phyloP scores from a whole-genome alignment of 352 stramenopile species.

The Phytophthora pseudosyringae region DNA sequence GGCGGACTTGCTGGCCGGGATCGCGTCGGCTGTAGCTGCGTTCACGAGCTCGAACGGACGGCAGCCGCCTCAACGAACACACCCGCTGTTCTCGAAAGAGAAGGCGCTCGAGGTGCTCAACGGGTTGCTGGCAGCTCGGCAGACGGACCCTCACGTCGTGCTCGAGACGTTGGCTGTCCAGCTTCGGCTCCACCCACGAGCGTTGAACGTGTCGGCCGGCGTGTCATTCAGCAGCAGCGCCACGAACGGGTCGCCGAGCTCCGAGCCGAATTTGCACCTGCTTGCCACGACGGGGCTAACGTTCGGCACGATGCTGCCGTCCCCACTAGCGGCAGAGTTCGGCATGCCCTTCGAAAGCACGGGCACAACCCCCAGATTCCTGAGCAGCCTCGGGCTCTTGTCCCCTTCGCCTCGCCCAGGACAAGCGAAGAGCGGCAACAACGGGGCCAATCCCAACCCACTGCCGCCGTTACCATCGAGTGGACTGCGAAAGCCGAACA shows the following conservation, averaged over 20 bases:
- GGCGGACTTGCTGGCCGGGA: slow-evolving; percentile 50
- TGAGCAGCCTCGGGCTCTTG: slow-evolving; percentile 21
- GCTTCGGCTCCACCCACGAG: slow-evolving; percentile 33
- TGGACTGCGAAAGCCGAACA: slow-evolving; percentile 11
- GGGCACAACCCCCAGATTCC: slow-evolving; percentile 25
- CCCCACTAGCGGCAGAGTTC: slow-evolving; percentile 24
- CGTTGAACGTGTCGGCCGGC: slow-evolving; percentile 36
- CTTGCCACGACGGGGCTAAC: slow-evolving; percentile 34
- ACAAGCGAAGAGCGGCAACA: slow-evolving; percentile 18
- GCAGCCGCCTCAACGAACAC: slow-evolving; percentile 43
- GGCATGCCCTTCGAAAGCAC: slow-evolving; percentile 18
- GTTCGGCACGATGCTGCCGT: slow-evolving; percentile 37
- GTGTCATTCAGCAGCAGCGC: slow-evolving; percentile 32
- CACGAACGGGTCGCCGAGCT: slow-evolving; percentile 6
- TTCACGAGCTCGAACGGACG: slow-evolving; percentile 56
- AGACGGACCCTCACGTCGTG: slow-evolving; percentile 35
- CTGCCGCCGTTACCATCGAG: slow-evolving; percentile 26
- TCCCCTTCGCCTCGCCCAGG: slow-evolving; percentile 20
- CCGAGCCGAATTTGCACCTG: slow-evolving; percentile 37
- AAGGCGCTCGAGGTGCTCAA: slow-evolving; percentile 46
- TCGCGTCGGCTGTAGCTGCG: slow-evolving; percentile 63
- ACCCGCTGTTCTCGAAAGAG: slow-evolving; percentile 49
- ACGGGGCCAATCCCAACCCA: slow-evolving; percentile 1
- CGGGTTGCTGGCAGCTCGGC: slow-evolving; percentile 26
- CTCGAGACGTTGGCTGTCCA: slow-evolving; percentile 32